Base-by-base conservation (phyloP, 2,329 filamentous ascomycete genomes). In the Teratosphaeriaceae sp. region DNA sequence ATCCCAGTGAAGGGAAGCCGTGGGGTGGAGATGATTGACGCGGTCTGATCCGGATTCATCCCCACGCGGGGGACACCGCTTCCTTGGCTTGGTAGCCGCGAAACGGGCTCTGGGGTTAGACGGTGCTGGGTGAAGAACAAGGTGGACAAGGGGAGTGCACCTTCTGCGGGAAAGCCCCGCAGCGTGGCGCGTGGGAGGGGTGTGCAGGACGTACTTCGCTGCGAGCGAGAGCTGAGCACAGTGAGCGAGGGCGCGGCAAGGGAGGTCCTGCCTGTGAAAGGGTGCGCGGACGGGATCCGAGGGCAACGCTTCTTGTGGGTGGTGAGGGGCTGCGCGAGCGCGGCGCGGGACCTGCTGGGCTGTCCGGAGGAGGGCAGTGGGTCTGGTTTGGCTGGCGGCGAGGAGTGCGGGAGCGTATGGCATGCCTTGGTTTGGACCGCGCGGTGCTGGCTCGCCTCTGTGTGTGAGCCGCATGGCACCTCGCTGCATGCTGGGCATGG, bases 1-100 rank as follows among this genome's bases (percentile, higher is more conserved):
- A 64, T 57, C 64, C 71, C n/a, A n/a, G n/a, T n/a, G n/a, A n/a
- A 67, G 69, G 62, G 72, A 48, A 57, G 71, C 68, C 26, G 44
- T 45, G 40, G 39, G 35, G n/a, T 26, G 50, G 72, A 76, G 76
- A 75, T 74, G 73, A 80, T 75, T 84, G 65, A 83, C 78, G 71
- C 75, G 77, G 74, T n/a, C 72, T 78, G 78, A 76, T 78, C 76
- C n/a, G 62, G 67, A 73, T 69, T 13, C 7, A 20, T 23, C n/a
- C n/a, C n/a, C n/a, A n/a, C n/a, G n/a, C n/a, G 5, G 15, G 30
- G 42, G 41, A 37, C 51, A 43, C 64, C 62, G 69, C 66, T 67
- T 71, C 68, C 45, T 46, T 73, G 72, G 74, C 66, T 64, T n/a
- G n/a, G 63, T 44, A 74, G 68, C 72, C 73, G 63, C 66, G 72